Evolutionary conservation across 2,329 filamentous ascomycete genomes (phyloP), one percentile per base, ranked within the genome.

Genomic region (Pochonia chlamydosporia): DNA sequence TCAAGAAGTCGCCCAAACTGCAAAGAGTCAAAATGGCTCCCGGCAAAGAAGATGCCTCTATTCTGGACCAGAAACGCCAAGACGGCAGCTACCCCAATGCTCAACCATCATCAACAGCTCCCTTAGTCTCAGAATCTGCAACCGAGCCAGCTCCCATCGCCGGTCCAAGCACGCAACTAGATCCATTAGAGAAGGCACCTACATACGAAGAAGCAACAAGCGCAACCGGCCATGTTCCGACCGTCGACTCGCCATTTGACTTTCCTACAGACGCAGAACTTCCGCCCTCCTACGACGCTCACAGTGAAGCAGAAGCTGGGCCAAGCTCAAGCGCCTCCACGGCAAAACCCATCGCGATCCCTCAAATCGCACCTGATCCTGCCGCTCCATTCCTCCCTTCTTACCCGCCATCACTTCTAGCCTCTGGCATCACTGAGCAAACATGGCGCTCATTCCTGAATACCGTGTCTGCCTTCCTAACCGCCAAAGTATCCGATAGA

Each of bases 381-480:
- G 60, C 65, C 1, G 58, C 70, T 0, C 64, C 69, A 0, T 70
- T 74, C 48, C 56, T 73, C 1, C 26, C 54, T 1, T 68, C 68
- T 0, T 75, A 69, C 47, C 46, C 69, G 0, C 63, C 64, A 0
- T 43, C 58, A 3, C 64, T 75, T 0, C 63, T 73, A 0, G 51
- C 56, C 14, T 61, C 64, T 30, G 72, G 65, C 35, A 63, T 70
- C 48, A 61, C 65, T 0, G 48, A 59, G 6, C 54, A 60, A n/a
- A 59, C 63, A 0, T 70, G 65, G 65, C 42, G 46, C 8, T 62
- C 66, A 0, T 67, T 69, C 14, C 46, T 69, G 2, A 52, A 61
- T 16, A 73, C 72, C 7, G 55, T 72, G 2, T 75, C 72, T 0
- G 72, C 68, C 1, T 75, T 75, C 48, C 62, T 75, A 5, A 63